phyloP scores from a whole-genome alignment of 306 rosid species.

The Hippophae tibetana region DNA sequence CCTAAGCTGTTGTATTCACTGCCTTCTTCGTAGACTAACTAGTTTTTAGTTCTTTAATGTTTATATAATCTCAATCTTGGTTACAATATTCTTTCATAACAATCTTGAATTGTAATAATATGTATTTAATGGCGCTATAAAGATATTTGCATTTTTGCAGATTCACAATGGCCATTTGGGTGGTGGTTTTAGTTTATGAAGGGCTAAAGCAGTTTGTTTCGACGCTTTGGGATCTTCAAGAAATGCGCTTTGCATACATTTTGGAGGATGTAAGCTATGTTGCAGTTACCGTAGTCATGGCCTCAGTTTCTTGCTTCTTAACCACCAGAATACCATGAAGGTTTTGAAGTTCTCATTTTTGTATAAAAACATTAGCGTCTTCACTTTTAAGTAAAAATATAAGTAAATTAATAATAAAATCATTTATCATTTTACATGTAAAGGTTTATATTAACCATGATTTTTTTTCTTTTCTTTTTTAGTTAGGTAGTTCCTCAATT shows the following conservation, averaged over 20 bases:
- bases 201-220: conserved; percentile 29
- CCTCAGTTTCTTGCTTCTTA: conserved; percentile 30
- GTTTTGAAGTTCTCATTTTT: neutral
- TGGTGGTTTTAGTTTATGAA: conserved; percentile 6
- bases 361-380: too few species aligned
- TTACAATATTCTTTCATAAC: neutral
- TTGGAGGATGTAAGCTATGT: conserved; percentile 17
- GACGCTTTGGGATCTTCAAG: conserved; percentile 43
- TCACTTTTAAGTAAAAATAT: too few species aligned
- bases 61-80: neutral
- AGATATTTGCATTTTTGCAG: neutral
- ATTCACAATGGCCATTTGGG: conserved; percentile 15
- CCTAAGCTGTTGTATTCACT: neutral
- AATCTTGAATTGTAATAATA: neutral
- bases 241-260: conserved; percentile 32
- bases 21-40: neutral
- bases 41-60: too few species aligned
- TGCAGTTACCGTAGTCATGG: conserved; percentile 19
- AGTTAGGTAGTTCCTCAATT: too few species aligned
- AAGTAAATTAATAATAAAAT: too few species aligned
- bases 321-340: conserved; percentile 16
- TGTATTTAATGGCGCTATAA: neutral
- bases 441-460: neutral
- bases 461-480: neutral
- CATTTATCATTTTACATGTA: neutral